Percentiles rank a stretch among this genome's conserved stretches.
Evolutionary conservation across 176 grass and related monocot species (phyloP).

Genomic region (Dactylis glomerata): DNA sequence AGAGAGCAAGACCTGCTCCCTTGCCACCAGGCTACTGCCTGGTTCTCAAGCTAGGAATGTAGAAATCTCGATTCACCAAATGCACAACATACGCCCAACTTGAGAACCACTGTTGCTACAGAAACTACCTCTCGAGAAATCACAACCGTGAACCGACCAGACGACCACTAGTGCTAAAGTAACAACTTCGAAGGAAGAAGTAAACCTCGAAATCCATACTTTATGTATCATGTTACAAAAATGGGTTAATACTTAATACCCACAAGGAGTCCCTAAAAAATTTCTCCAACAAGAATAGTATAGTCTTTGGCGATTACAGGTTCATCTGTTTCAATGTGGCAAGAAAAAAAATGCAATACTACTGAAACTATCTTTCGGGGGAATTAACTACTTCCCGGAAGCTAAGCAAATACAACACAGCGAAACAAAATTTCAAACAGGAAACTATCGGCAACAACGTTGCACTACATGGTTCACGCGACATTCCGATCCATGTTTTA

Average conservation of each 20-base stretch:
- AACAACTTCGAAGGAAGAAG: background rate
- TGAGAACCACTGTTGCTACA: background rate
- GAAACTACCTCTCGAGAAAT: background rate
- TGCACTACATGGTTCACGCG: background rate
- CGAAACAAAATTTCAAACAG: background rate
- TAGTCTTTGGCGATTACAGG: background rate
- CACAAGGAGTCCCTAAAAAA: background rate
- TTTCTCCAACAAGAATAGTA: background rate
- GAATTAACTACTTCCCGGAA: background rate
- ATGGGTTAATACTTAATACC: background rate
- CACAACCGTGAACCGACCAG: background rate
- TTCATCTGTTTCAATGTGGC: background rate
- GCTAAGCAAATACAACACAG: background rate
- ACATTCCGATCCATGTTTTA: background rate
- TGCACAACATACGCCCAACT: background rate
- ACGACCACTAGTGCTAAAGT: no score
- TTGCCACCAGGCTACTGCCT: no score
- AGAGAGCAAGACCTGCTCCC: no score
- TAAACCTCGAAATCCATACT: background rate
- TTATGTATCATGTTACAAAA: background rate
- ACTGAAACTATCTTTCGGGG: background rate
- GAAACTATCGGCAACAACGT: background rate
- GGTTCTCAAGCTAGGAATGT: no score
- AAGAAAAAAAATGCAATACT: background rate
- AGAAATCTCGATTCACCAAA: background rate